Evolutionary conservation across 2,329 filamentous ascomycete genomes (phyloP), one percentile per base, ranked within the genome.

Genomic region (Neurospora crassa): DNA sequence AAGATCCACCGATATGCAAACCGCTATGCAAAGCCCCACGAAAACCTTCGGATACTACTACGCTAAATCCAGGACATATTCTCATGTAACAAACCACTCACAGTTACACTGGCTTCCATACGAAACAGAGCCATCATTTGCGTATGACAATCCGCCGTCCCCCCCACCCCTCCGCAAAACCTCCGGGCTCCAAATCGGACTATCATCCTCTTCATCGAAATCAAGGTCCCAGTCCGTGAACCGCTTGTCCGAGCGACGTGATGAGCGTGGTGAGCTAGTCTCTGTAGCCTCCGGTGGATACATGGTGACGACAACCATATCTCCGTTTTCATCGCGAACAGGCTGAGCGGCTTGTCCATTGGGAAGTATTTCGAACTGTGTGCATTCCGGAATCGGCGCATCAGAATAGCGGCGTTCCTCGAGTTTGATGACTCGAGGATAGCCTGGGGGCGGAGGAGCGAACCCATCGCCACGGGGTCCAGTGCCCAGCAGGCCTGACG

Each of bases 361-460:
- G 0, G 79, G 76, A 18, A 78, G 74, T 12, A 89, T 82, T 72
- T 82, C 78, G 40, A 86, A 83, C 74, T 88, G 85, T 5, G 81
- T 81, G 72, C 87, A 89, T 40, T 76, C 81, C 0, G 86, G 82
- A 16, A 79, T 74, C 1, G 78, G 76, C 1, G 80, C 76, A 18
- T 79, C 75, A 10, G 78, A 72, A 20, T 83, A 78, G 18, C 87
- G 86, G 16, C 85, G 83, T 77, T 89, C 87, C 69, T 86, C 80
- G 59, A 89, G 79, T 76, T 88, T 88, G 71, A 89, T 79, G 10
- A 86, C 82, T 34, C 82, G 82, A 2, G 87, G 86, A 71, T 87
- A 89, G 0, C 79, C 75, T 0, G 81, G 78, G 0, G 78, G 76
- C 1, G 75, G 75, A 1, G 73, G 67, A 3, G 68, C 29, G 29